A percentile compares a stretch with the other conserved stretches of the same genome.
Evolutionary conservation across 768 basidiomycete species (phyloP).

Genomic region (Floccularia luteovirens): DNA sequence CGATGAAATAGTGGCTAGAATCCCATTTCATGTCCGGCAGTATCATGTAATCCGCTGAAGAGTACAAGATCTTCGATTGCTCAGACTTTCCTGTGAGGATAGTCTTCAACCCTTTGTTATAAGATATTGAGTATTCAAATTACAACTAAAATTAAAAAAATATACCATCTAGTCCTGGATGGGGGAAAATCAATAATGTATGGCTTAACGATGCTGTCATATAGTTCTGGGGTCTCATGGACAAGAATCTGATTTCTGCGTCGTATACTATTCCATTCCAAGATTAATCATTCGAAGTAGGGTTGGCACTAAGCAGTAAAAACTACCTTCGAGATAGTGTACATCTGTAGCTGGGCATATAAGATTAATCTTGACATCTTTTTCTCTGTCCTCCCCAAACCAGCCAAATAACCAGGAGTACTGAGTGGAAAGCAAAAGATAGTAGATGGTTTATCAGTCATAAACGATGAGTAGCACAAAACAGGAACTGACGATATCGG

Average conservation of each 20-base stretch:
- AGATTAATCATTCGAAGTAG: no score
- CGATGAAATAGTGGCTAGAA: slow-evolving; percentile 55
- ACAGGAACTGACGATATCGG: slow-evolving; percentile 52
- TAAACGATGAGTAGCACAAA: not conserved
- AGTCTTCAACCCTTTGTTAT: slow-evolving; percentile 65
- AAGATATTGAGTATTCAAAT: not conserved
- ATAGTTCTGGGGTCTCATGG: slow-evolving; percentile 76
- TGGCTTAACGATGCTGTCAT: slow-evolving; percentile 61
- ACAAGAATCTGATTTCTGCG: slow-evolving; percentile 68
- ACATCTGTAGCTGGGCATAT: slow-evolving; percentile 87
- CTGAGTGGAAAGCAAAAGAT: slow-evolving; percentile 25
- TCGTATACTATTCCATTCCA: slow-evolving; percentile 57
- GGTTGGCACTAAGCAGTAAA: not conserved
- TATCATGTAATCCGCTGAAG: slow-evolving; percentile 62
- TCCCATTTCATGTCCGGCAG: slow-evolving; percentile 99
- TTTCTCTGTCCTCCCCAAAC: slow-evolving; percentile 35
- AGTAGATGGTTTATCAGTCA: not conserved
- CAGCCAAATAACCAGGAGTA: slow-evolving; percentile 80
- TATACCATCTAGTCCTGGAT: slow-evolving; percentile 76
- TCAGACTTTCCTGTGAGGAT: slow-evolving; percentile 77
- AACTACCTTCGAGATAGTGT: slow-evolving; percentile 75
- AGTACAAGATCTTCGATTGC: slow-evolving; percentile 61
- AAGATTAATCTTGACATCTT: slow-evolving; percentile 77
- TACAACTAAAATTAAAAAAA: slow-evolving; percentile 1
- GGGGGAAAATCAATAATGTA: slow-evolving; percentile 74